Evolutionary conservation across 2,329 filamentous ascomycete species (phyloP).

Genomic region (Tolypocladium inflatum): DNA sequence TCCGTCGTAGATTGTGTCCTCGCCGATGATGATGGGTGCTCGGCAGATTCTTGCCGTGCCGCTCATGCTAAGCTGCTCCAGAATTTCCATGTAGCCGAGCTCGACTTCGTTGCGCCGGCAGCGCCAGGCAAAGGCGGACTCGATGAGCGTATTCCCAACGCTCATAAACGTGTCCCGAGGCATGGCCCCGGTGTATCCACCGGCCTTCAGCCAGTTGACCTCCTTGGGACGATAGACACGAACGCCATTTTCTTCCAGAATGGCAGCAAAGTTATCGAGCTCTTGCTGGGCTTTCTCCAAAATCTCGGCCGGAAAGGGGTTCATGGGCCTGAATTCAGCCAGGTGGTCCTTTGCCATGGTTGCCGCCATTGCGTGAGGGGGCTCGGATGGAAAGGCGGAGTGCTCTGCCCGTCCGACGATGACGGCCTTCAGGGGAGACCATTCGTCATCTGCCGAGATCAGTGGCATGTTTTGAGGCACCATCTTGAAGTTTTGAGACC

Average conservation of each 20-base stretch:
- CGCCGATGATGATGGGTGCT: not conserved
- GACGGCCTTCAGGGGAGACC: conserved; percentile 3
- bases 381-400: conserved; percentile 1
- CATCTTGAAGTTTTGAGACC: too few relatives aligned
- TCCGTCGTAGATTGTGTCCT: not conserved
- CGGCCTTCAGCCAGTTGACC: conserved; percentile 1
- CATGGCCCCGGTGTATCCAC: conserved; percentile 1
- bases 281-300: conserved; percentile 1
- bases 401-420: conserved; percentile 2
- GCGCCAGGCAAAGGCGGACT: not conserved
- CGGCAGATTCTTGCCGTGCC: not conserved
- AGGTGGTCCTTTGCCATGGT: not conserved
- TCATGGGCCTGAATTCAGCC: not conserved
- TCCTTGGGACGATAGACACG: conserved; percentile 1
- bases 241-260: not conserved
- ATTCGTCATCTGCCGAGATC: conserved; percentile 1
- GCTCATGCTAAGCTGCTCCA: not conserved
- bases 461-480: not conserved
- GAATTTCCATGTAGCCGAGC: not conserved
- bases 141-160: not conserved
- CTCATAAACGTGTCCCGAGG: not conserved
- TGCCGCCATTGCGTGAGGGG: not conserved
- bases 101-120: conserved; percentile 1
- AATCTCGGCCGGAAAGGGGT: not conserved
- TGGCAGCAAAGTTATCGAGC: conserved; percentile 1